Percentiles rank a stretch among this genome's conserved stretches.
These are phyloP conservation scores for Yamadazyma dendronema DNA, from an alignment of 1,139 yeast species.

Conservation along the genomic window DNA sequence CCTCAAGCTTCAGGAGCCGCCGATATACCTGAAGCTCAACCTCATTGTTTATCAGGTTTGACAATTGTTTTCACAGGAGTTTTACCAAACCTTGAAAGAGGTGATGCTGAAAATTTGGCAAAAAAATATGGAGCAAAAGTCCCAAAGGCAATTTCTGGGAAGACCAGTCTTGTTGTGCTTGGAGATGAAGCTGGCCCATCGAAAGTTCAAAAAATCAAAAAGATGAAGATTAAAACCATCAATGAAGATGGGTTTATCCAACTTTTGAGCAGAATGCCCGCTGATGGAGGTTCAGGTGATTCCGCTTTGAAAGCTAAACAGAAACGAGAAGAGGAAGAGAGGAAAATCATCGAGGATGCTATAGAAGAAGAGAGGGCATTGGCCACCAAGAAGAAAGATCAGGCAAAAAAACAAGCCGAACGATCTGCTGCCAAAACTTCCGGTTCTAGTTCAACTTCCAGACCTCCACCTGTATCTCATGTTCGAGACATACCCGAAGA, in stretches of 20 bases:
- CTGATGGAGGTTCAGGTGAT: constrained; percentile 84
- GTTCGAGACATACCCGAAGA: constrained; percentile 35
- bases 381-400: not conserved
- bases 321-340: constrained; percentile 68
- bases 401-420: constrained; percentile 16
- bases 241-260: constrained; percentile 83
- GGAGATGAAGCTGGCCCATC: constrained; percentile 98
- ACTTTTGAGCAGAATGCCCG: constrained; percentile 77
- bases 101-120: constrained; percentile 72
- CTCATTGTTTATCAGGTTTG: constrained; percentile 80
- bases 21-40: constrained; percentile 71
- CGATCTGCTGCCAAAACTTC: constrained; percentile 20
- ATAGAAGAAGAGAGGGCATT: constrained; percentile 24
- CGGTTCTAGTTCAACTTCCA: constrained; percentile 1
- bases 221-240: constrained; percentile 72
- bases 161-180: constrained; percentile 83
- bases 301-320: constrained; percentile 70
- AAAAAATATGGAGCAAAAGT: constrained; percentile 92
- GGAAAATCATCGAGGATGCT: constrained; percentile 47
- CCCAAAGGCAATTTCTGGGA: constrained; percentile 80
- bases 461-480: constrained; percentile 17
- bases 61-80: constrained; percentile 94
- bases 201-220: constrained; percentile 79
- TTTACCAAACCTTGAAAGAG: constrained; percentile 75
- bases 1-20: constrained; percentile 24